phyloP scores from a whole-genome alignment of 192 early-diverging fungal genomes.

The Podila horticola region DNA sequence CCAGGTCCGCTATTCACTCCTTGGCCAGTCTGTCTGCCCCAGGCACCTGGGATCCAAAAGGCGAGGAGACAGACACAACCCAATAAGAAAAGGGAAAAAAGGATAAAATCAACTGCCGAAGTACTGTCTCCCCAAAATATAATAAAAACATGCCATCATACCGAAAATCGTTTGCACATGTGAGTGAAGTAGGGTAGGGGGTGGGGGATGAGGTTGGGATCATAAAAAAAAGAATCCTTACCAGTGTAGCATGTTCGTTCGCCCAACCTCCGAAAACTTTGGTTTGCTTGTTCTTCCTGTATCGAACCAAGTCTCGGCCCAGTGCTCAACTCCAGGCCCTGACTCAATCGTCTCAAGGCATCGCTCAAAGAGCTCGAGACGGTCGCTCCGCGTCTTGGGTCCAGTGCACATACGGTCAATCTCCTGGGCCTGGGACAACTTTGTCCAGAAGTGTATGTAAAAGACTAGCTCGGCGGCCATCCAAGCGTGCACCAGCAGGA shows the following conservation, averaged over 20 bases:
- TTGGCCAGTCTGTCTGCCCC: not conserved
- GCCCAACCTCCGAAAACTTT: slow-evolving; percentile 28
- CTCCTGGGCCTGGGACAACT: slow-evolving; percentile 8
- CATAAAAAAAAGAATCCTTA: slow-evolving; percentile 4
- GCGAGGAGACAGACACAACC: no score
- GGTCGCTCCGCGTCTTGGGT: slow-evolving; percentile 9
- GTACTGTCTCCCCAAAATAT: not conserved
- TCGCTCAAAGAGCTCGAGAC: slow-evolving; percentile 29
- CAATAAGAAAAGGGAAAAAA: no score
- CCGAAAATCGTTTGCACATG: not conserved
- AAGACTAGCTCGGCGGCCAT: slow-evolving; percentile 35
- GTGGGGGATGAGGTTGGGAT: not conserved
- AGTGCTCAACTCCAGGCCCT: slow-evolving; percentile 15
- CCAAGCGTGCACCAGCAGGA: slow-evolving; percentile 27
- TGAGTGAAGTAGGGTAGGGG: not conserved
- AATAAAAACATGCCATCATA: not conserved
- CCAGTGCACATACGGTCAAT: slow-evolving; percentile 27
- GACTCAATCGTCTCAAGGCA: slow-evolving; percentile 29
- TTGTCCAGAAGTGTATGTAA: slow-evolving; percentile 35
- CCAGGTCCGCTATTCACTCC: not conserved
- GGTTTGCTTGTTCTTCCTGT: slow-evolving; percentile 24
- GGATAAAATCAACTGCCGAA: not conserved
- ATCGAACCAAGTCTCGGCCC: slow-evolving; percentile 36
- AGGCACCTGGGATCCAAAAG: no score
- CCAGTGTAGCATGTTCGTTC: slow-evolving; percentile 36